Evolutionary conservation across 768 basidiomycete species (phyloP).

Genomic region (Clitopilus hobsonii): DNA sequence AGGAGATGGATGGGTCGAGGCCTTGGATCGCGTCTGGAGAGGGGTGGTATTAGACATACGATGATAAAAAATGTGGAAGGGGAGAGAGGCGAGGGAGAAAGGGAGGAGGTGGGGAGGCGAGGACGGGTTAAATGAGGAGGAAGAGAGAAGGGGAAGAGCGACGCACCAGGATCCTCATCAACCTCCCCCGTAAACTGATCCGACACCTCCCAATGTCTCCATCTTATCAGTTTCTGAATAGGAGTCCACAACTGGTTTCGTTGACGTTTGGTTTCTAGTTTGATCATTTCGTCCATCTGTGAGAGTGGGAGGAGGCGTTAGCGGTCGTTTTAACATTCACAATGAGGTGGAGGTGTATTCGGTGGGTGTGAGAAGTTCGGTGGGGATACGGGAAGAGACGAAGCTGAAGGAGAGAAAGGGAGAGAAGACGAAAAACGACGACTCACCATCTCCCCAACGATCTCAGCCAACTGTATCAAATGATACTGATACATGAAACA

Average conservation of each 20-base stretch:
- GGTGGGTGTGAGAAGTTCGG: not conserved
- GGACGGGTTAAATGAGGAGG: not conserved
- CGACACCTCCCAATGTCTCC: slow-evolving; percentile 43
- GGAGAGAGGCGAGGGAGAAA: not conserved
- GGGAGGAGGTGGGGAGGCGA: not conserved
- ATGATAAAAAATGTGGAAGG: not conserved
- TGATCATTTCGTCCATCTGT: slow-evolving; percentile 56
- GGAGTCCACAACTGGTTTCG: slow-evolving; percentile 56
- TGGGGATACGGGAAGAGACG: not conserved
- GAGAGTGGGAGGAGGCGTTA: slow-evolving; percentile 5
- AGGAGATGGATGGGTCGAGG: slow-evolving; percentile 30
- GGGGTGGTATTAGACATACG: not conserved
- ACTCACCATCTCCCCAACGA: slow-evolving; percentile 38
- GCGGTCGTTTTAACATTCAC: not conserved
- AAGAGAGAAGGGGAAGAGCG: not conserved
- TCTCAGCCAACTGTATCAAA: slow-evolving; percentile 32
- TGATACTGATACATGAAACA: slow-evolving; percentile 72
- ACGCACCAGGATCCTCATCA: slow-evolving; percentile 68
- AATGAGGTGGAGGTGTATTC: too few species aligned
- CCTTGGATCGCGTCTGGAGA: slow-evolving; percentile 51
- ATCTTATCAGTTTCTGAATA: slow-evolving; percentile 31
- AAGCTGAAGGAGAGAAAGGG: not conserved
- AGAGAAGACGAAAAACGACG: not conserved
- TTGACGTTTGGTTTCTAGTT: slow-evolving; percentile 45
- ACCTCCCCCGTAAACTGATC: too few species aligned